Conservation (phyloP, 2,329 filamentous ascomycete species). For the Aspergillus hiratsukae region DNA sequence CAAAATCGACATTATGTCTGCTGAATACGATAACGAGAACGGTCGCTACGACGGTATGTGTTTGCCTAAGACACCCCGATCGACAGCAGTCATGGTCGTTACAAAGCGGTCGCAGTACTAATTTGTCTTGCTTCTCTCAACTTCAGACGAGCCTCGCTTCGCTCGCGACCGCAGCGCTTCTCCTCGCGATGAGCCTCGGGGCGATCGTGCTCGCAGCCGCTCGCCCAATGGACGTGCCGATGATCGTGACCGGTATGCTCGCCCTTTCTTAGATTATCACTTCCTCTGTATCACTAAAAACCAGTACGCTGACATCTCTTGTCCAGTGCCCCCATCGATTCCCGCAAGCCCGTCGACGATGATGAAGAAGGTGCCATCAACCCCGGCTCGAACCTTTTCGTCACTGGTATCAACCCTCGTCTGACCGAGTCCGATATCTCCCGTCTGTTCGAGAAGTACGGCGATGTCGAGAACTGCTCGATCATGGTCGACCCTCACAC, state of each 20-base stretch:
- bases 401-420: conserved; percentile 94
- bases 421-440: conserved; percentile 85
- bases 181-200: conserved; percentile 54
- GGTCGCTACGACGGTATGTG: conserved; percentile 61
- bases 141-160: conserved; percentile 58
- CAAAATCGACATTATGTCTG: conserved; percentile 33
- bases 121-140: conserved; percentile 8
- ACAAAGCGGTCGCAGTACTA: conserved; percentile 9
- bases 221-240: conserved; percentile 57
- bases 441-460: conserved; percentile 97
- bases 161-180: conserved; percentile 64
- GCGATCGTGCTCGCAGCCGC: conserved; percentile 58
- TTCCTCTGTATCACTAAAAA: not conserved
- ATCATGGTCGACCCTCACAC: conserved; percentile 99
- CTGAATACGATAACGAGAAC: conserved; percentile 62
- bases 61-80: conserved; percentile 10
- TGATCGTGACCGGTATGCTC: conserved; percentile 48
- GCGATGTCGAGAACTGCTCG: conserved; percentile 97
- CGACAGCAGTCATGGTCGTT: conserved; percentile 4
- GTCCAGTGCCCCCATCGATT: conserved; percentile 43
- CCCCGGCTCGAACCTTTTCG: conserved; percentile 96
- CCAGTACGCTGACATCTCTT: conserved; percentile 1
- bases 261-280: not conserved
- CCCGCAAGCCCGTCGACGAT: conserved; percentile 41
- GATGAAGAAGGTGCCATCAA: conserved; percentile 79